Conservation (phyloP, 345 rosid genomes). For the Ceriops decandra region DNA sequence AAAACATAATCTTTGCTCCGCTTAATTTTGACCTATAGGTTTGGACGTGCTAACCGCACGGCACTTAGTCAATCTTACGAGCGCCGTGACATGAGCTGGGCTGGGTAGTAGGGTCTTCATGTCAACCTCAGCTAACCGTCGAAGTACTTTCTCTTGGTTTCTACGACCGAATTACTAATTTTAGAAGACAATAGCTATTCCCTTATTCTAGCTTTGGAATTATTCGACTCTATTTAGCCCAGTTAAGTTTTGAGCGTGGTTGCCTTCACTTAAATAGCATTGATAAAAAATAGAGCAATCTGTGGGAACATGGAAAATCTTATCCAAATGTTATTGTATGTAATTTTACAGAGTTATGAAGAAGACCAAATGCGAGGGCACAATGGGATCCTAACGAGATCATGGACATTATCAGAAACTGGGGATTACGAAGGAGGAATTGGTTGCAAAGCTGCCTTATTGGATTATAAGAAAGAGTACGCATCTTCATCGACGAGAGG, state of each 20-base stretch:
- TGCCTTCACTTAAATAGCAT: too few species aligned
- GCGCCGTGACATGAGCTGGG: too few species aligned
- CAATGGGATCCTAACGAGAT: constrained; percentile 38
- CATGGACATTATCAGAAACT: constrained; percentile 47
- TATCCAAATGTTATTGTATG: constrained; percentile 41
- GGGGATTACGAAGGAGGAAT: constrained; percentile 67
- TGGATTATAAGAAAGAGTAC: constrained; percentile 51
- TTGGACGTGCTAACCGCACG: too few species aligned
- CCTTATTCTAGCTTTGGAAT: too few species aligned
- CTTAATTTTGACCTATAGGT: too few species aligned
- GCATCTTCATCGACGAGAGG: constrained; percentile 58
- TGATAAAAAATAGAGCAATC: constrained; percentile 38
- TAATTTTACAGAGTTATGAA: constrained; percentile 66
- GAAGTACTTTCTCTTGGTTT: too few species aligned
- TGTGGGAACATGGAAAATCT: constrained; percentile 27
- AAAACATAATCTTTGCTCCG: too few species aligned
- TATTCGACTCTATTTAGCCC: too few species aligned
- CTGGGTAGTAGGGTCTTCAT: too few species aligned
- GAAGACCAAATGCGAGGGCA: constrained; percentile 55
- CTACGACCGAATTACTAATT: background rate
- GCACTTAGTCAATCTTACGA: too few species aligned
- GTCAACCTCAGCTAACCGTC: too few species aligned
- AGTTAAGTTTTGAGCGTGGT: too few species aligned
- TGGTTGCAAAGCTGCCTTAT: constrained; percentile 37
- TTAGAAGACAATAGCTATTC: background rate